Percentiles rank a stretch among this genome's conserved stretches.
phyloP scores from a whole-genome alignment of 2,329 filamentous ascomycete genomes.

The Aureobasidium sp. region DNA sequence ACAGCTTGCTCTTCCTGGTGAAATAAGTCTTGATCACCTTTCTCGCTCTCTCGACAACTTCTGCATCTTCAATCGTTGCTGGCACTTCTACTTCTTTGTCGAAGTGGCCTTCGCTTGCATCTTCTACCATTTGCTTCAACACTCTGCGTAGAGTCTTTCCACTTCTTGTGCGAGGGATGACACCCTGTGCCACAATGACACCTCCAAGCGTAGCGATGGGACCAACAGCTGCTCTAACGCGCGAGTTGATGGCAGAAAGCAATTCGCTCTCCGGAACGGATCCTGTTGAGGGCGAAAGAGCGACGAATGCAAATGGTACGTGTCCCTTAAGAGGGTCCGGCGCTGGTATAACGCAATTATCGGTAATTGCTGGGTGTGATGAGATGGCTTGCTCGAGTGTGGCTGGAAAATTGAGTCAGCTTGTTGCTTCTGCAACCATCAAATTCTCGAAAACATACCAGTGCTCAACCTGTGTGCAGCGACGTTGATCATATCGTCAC shows the following conservation, averaged over 20 bases:
- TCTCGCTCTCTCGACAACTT: slow-evolving; percentile 68
- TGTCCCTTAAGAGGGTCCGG: slow-evolving; percentile 84
- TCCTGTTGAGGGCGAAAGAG: slow-evolving; percentile 37
- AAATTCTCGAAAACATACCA: slow-evolving; percentile 45
- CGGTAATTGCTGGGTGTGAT: slow-evolving; percentile 68
- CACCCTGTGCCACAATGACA: slow-evolving; percentile 73
- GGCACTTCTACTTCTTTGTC: slow-evolving; percentile 67
- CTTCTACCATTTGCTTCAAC: slow-evolving; percentile 75
- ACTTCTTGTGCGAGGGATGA: slow-evolving; percentile 88
- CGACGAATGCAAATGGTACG: slow-evolving; percentile 84
- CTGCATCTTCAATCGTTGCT: slow-evolving; percentile 75
- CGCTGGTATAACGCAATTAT: slow-evolving; percentile 80
- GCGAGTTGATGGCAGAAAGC: slow-evolving; percentile 59
- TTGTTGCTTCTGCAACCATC: background rate
- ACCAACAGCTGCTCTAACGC: slow-evolving; percentile 75
- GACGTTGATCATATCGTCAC: slow-evolving; percentile 92
- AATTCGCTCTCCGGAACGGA: slow-evolving; percentile 34
- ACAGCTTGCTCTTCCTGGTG: slow-evolving; percentile 32
- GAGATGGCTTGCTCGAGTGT: slow-evolving; percentile 88
- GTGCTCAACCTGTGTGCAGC: slow-evolving; percentile 87
- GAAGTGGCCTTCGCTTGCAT: slow-evolving; percentile 66
- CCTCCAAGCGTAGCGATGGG: slow-evolving; percentile 80
- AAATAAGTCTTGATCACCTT: slow-evolving; percentile 72
- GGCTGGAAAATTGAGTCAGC: slow-evolving; percentile 41
- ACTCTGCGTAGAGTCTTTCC: slow-evolving; percentile 85